A percentile compares a stretch with the other conserved stretches of the same genome.
Conservation (phyloP, 345 rosid species). For the Gossypium sturtianum region DNA sequence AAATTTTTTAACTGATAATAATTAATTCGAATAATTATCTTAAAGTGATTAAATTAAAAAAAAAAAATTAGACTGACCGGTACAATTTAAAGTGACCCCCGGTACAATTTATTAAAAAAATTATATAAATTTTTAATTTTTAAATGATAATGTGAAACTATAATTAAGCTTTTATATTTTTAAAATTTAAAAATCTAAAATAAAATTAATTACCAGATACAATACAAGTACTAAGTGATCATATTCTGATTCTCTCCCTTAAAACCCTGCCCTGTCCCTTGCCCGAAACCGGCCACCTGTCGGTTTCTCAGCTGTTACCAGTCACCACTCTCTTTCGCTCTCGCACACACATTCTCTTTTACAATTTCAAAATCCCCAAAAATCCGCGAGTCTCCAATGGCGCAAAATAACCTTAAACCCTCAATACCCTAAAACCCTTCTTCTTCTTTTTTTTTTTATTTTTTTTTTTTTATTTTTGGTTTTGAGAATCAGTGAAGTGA, state of each 20-base stretch:
- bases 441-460: neutral
- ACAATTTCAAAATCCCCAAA: neutral
- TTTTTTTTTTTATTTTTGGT: neutral
- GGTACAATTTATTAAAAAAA: too few relatives aligned
- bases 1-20: too few relatives aligned
- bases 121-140: too few relatives aligned
- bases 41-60: too few relatives aligned
- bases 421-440: conserved; percentile 10
- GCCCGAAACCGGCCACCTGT: neutral
- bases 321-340: neutral
- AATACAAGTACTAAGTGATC: too few relatives aligned
- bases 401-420: neutral
- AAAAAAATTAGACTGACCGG: rapidly evolving
- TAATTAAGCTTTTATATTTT: too few relatives aligned
- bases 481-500: neutral
- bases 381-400: conserved; percentile 1
- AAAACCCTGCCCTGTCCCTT: neutral
- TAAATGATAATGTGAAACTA: too few relatives aligned
- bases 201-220: too few relatives aligned
- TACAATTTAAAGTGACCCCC: too few relatives aligned
- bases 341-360: neutral
- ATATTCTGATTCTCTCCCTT: neutral
- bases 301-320: neutral
- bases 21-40: too few relatives aligned
- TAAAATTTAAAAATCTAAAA: too few relatives aligned